Evolutionary conservation across 2,329 filamentous ascomycete genomes (phyloP), one percentile per base, ranked within the genome.

Genomic region (Fusarium sp.): DNA sequence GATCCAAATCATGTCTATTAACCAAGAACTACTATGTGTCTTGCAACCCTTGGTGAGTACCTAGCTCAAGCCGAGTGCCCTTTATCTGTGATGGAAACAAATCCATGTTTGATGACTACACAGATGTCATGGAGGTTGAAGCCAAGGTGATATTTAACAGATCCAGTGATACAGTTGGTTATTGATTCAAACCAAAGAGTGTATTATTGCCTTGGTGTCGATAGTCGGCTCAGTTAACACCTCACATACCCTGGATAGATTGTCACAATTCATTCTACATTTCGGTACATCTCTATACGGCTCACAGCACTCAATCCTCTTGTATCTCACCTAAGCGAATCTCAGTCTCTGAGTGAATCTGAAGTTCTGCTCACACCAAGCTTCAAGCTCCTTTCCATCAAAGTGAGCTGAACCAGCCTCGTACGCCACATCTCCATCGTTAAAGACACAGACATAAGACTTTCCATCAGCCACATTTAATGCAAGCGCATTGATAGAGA

Each of bases 291-390:
- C 27, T 27, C 12, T 18, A 23, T 19, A 27, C 4, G 29, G 46
- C 29, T 33, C 39, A 56, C 27, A 19, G 25, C 11, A 15, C 35
- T 39, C 25, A 46, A 25, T 19, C 4, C 10, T 57, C 23, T 29
- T n/a, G 4, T 7, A 35, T 37, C 14, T 25, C 7, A 16, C 31
- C 11, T 49, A 48, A 29, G 25, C 14, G 23, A 58, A 6, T 18
- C 25, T 35, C 29, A 67, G 11, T 16, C 45, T 64, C 29, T 69
- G 65, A 21, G 45, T 52, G 33, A 73, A 56, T 1, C 39, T 56
- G 29, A 67, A 67, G 48, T 71, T 73, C 15, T 71, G 56, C 23
- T 60, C 54, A 23, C 74, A 76, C 74, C 74, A 76, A 41, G 19
- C 38, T 48, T 68, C 62, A 49, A 76, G 74, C 8, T 56, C 55